These are phyloP conservation scores for Tephrocybe sp. DNA, from an alignment of 768 basidiomycete genomes.

Conservation along the genomic window DNA sequence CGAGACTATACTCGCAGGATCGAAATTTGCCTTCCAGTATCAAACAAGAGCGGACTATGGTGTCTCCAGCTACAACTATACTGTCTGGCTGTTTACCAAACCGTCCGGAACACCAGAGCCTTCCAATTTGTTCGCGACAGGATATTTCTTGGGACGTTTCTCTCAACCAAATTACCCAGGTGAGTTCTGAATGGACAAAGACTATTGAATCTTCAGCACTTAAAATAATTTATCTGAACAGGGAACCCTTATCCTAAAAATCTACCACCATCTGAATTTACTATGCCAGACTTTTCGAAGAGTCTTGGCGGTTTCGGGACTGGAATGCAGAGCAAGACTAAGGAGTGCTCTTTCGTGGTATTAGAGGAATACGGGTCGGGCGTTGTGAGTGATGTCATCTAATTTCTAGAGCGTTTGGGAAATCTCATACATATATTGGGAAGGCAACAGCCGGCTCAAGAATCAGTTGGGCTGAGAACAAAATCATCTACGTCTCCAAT, in stretches of 20 bases:
- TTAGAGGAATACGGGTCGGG: constrained; percentile 43
- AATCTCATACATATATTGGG: not conserved
- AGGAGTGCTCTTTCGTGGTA: constrained; percentile 34
- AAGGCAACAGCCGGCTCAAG: constrained; percentile 25
- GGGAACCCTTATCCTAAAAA: constrained; percentile 40
- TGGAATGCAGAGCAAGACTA: constrained; percentile 29
- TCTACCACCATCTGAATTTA: constrained; percentile 34
- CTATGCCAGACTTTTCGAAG: constrained; percentile 46
- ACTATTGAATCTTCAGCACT: too few species aligned
- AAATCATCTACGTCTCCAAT: constrained; percentile 16
- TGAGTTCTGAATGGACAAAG: constrained; percentile 13
- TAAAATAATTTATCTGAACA: constrained; percentile 9
- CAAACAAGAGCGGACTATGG: constrained; percentile 38
- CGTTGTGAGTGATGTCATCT: constrained; percentile 20
- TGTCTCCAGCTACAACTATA: constrained; percentile 38
- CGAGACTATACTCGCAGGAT: constrained; percentile 37
- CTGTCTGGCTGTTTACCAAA: constrained; percentile 38
- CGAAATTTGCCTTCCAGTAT: constrained; percentile 39
- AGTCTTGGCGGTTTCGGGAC: constrained; percentile 36
- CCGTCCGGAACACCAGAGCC: constrained; percentile 23
- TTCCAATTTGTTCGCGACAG: constrained; percentile 30
- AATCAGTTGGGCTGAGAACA: constrained; percentile 20
- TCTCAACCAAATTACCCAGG: constrained; percentile 43
- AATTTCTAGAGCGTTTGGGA: not conserved
- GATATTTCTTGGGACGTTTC: constrained; percentile 44